These are phyloP conservation scores for Termitomyces heimii DNA, from an alignment of 768 basidiomycete genomes.

Conservation along the genomic window DNA sequence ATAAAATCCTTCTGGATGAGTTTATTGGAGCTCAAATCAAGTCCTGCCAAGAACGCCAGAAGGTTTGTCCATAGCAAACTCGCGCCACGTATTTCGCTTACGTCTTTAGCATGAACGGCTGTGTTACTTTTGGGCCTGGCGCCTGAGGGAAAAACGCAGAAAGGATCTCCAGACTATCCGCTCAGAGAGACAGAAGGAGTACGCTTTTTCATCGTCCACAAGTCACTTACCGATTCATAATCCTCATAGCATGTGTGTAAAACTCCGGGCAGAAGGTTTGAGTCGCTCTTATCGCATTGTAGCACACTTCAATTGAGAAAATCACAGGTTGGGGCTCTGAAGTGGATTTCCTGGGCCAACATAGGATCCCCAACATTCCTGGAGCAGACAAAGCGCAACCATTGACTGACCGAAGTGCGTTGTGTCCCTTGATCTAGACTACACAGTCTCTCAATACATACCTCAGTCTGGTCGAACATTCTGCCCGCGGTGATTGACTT, in stretches of 20 bases:
- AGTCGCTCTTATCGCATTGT: background rate
- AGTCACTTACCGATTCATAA: background rate
- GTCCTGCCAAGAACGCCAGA: background rate
- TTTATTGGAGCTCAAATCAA: background rate
- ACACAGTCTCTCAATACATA: background rate
- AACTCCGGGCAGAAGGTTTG: slow-evolving; percentile 9
- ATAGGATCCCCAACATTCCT: slow-evolving; percentile 10
- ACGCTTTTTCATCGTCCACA: background rate
- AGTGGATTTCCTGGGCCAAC: slow-evolving; percentile 1
- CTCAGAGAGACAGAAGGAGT: background rate
- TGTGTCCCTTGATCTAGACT: background rate
- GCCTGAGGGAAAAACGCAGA: background rate
- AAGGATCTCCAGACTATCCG: background rate
- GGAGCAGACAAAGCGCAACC: slow-evolving; percentile 12
- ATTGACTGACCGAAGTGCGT: slow-evolving; percentile 19
- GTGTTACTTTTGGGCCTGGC: background rate
- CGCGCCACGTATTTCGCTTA: background rate
- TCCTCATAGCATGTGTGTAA: slow-evolving; percentile 6
- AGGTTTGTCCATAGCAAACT: background rate
- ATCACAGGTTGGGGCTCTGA: slow-evolving; percentile 2
- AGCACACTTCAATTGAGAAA: background rate
- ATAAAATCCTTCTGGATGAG: background rate
- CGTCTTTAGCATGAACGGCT: background rate
- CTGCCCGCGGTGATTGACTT: slow-evolving; percentile 14
- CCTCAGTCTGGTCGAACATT: slow-evolving; percentile 20